Base-by-base conservation (phyloP, 2,329 filamentous ascomycete species). In the Thelonectria rubi region DNA sequence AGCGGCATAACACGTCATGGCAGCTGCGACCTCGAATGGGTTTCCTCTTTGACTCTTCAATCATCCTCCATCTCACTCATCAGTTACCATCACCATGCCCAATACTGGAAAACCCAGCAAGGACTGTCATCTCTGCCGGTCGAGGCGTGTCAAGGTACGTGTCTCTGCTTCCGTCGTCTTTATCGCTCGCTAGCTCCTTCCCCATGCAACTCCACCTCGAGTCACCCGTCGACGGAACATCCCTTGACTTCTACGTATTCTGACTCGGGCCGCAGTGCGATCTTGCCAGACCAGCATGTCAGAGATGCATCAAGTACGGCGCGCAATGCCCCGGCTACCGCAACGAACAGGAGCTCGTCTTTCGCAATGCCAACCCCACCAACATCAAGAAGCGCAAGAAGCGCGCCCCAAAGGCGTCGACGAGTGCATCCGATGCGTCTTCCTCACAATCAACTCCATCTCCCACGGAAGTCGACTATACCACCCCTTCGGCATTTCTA, bases 251-350 rank as follows among this genome's bases (percentile, higher is more conserved):
- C 15, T 49, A 49, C 24, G 40, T 10, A 43, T 43, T 56, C 65
- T 67, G 49, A 67, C 64, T 34, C 32, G 17, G 54, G 14, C 18
- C 24, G n/a, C 52, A 80, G 78, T 80, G 78, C 57, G 78, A 80
- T 60, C 76, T 80, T 15, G 73, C 51, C 15, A 75, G 75, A n/a
- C 78, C 78, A 5, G 70, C 70, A 7, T 80, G 78, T 55, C 73
- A 76, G 54, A 70, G 78, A 69, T 80, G 78, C 65, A 70, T 74
- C 70, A 80, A 79, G 60, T 80, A 80, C 62, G 78, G 78, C 45
- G 70, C 69, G 32, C 69, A 73, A 17, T 80, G 78, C 18, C 78
- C 78, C 1, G 78, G 78, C 3, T 80, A 80, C 55, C 73, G 78
- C 9, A 73, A 77, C 58, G 74, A 76, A 53, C 71, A 78, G 24